Conservation (phyloP, 2,329 filamentous ascomycete species). For the Xylariaceae sp. region DNA sequence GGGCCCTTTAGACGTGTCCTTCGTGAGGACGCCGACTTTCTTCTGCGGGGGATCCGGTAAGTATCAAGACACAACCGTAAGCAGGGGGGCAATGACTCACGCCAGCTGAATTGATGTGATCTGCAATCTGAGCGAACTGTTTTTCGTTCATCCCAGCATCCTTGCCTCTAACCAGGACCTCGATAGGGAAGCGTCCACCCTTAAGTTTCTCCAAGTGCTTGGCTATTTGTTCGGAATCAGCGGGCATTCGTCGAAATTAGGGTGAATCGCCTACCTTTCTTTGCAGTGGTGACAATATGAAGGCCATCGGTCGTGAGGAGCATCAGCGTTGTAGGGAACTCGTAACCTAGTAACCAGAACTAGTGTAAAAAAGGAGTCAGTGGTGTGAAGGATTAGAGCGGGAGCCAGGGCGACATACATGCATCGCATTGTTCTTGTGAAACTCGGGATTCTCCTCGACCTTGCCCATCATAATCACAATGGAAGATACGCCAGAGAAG, state of each 20-base stretch:
- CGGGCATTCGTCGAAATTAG: constrained; percentile 4
- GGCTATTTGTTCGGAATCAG: constrained; percentile 45
- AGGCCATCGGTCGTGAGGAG: constrained; percentile 83
- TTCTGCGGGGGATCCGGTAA: constrained; percentile 48
- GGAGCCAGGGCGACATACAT: constrained; percentile 52
- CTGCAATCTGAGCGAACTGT: constrained; percentile 77
- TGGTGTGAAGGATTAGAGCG: background rate
- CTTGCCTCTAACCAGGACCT: constrained; percentile 88
- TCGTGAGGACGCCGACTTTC: constrained; percentile 82
- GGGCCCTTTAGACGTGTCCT: constrained; percentile 78
- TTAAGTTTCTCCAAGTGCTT: constrained; percentile 91
- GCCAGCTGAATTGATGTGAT: constrained; percentile 82
- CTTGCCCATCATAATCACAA: constrained; percentile 91
- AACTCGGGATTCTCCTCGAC: constrained; percentile 83
- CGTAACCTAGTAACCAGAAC: constrained; percentile 98
- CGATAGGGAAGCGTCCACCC: constrained; percentile 85
- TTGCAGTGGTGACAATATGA: constrained; percentile 91
- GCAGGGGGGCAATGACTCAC: constrained; percentile 49
- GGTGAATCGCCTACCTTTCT: constrained; percentile 67
- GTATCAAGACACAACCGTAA: constrained; percentile 3
- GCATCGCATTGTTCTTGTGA: constrained; percentile 94
- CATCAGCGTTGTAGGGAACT: constrained; percentile 94
- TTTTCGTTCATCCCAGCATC: constrained; percentile 89
- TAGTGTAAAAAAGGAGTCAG: constrained; percentile 33
- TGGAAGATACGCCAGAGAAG: constrained; percentile 82